Base-by-base conservation (phyloP, 192 early-diverging fungal genomes). In the Obelidium mucronatum region DNA sequence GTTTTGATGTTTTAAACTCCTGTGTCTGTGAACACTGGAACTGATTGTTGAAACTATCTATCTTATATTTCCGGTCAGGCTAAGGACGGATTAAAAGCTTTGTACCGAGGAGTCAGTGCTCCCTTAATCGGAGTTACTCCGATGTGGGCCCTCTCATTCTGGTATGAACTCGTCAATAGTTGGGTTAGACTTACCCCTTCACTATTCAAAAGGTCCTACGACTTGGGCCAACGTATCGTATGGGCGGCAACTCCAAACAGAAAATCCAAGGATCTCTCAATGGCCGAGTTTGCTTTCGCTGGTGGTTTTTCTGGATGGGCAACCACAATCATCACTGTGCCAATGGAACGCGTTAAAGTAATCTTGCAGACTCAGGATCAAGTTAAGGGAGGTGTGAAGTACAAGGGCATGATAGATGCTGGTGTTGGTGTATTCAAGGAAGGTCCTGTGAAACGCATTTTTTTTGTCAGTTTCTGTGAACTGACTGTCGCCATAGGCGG, bases 91-190 rank as follows among this genome's bases (percentile, higher is more conserved):
- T 60, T 97, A 53, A 84, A 90, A 44, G 96, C 95, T 73, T 87
- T 99, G 60, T 99, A 99, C 90, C 92, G 93, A 53, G 97, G 97
- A 51, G 97, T 98, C 93, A 89, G 91, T 3, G 90, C 96, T 17
- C 97, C 97, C 44, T 83, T 99, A 34, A 87, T 94, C 44, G 95
- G 96, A 48, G 93, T 96, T 31, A 99, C 97, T 34, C 96, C 97
- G 37, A 95, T 98, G 82, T 97, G 95, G 85, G 95, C 96, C 51
- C 90, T 96, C 36, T 93, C 90, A 75, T 99, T 97, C 88, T 97
- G 93, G 93, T 93, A 89, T n/a, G n/a, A n/a, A 35, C 13, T 22
- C 24, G 24, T 58, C 30, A 58, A 58, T 22, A 8, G 48, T 51
- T n/a, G n/a, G n/a, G n/a, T n/a, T n/a, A 15, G 17, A 58, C 55